Conservation (phyloP, 2,329 filamentous ascomycete species). For the Aspergillus calidoustus region DNA sequence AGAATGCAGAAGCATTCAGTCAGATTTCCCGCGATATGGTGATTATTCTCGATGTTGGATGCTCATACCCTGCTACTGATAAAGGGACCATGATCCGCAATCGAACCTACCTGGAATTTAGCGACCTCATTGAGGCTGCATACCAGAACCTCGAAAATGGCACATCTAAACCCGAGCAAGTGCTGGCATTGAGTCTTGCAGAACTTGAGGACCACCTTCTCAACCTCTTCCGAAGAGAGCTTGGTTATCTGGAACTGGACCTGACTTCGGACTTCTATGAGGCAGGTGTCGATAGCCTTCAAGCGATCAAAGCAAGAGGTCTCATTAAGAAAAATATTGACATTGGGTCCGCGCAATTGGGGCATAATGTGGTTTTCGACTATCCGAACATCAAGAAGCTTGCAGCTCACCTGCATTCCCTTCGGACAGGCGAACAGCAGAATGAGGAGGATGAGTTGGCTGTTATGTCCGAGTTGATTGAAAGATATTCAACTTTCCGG, state of each 20-base stretch:
- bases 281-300: constrained; percentile 62
- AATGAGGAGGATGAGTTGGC: constrained; percentile 46
- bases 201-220: constrained; percentile 48
- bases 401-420: constrained; percentile 49
- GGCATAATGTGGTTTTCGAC: constrained; percentile 65
- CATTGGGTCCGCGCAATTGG: constrained; percentile 52
- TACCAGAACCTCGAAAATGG: constrained; percentile 52
- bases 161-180: constrained; percentile 29
- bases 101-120: constrained; percentile 56
- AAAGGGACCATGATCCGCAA: constrained; percentile 62
- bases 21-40: constrained; percentile 49
- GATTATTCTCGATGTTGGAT: constrained; percentile 45
- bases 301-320: constrained; percentile 61
- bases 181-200: neutral
- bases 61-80: constrained; percentile 57
- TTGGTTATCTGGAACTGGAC: constrained; percentile 23
- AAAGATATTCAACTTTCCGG: constrained; percentile 48
- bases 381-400: constrained; percentile 56
- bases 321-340: constrained; percentile 58
- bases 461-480: constrained; percentile 53
- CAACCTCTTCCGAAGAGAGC: constrained; percentile 36
- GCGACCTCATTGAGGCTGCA: constrained; percentile 51
- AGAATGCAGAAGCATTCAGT: constrained; percentile 34
- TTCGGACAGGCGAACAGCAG: constrained; percentile 45
- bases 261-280: constrained; percentile 63